Conservation (phyloP, 768 basidiomycete species). For the Naganishia friedmannii region DNA sequence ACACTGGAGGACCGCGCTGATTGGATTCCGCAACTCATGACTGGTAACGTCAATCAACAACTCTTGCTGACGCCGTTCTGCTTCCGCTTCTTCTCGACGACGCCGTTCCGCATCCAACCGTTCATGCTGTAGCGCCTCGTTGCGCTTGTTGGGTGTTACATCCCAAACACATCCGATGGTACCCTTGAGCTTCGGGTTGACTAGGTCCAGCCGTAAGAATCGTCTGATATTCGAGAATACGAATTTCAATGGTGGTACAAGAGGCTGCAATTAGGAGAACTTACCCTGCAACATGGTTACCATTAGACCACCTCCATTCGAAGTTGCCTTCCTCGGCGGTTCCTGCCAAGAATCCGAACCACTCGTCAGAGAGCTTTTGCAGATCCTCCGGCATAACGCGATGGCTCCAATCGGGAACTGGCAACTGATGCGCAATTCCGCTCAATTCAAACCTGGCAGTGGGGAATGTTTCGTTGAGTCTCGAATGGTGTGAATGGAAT, state of each 20-base stretch:
- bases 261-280: not conserved
- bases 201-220: slow-evolving; percentile 42
- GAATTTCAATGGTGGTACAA: not conserved
- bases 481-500: not conserved
- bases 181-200: slow-evolving; percentile 36
- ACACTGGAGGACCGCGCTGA: slow-evolving; percentile 51
- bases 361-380: slow-evolving; percentile 24
- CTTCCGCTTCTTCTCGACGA: slow-evolving; percentile 43
- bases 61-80: slow-evolving; percentile 49
- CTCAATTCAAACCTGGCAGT: slow-evolving; percentile 15
- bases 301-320: slow-evolving; percentile 44
- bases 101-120: slow-evolving; percentile 42
- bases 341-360: slow-evolving; percentile 34
- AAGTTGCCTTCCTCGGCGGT: slow-evolving; percentile 34
- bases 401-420: slow-evolving; percentile 35
- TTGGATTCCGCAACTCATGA: slow-evolving; percentile 51
- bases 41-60: slow-evolving; percentile 50
- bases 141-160: slow-evolving; percentile 32
- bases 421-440: slow-evolving; percentile 6
- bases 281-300: slow-evolving; percentile 34
- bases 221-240: not conserved
- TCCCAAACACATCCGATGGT: slow-evolving; percentile 45
- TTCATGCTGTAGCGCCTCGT: slow-evolving; percentile 39
- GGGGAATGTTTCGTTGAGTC: not conserved
- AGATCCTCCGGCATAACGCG: slow-evolving; percentile 34